These are phyloP conservation scores for Sclerotinia glacialis DNA, from an alignment of 2,329 filamentous ascomycete genomes.

Conservation along the genomic window DNA sequence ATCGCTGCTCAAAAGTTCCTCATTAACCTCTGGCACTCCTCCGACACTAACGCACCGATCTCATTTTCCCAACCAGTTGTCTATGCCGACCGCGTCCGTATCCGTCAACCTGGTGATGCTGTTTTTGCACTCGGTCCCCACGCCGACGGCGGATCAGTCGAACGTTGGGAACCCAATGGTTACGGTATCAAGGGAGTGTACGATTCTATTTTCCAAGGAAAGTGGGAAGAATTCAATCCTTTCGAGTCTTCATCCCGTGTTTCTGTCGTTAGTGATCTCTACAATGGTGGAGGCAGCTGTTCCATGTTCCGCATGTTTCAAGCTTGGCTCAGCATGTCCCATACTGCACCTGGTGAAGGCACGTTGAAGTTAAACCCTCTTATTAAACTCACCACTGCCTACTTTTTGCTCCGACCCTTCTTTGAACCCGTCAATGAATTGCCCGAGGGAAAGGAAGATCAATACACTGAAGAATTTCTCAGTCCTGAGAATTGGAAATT, in stretches of 20 bases:
- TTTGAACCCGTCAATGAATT: conserved; percentile 50
- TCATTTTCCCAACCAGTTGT: conserved; percentile 55
- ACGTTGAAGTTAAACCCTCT: conserved; percentile 81
- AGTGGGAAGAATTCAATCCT: conserved; percentile 78
- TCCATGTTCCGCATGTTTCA: conserved; percentile 86
- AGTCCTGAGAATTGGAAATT: conserved; percentile 56
- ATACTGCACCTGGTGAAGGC: conserved; percentile 70
- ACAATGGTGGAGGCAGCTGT: conserved; percentile 78
- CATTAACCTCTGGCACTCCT: conserved; percentile 59
- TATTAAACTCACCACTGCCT: conserved; percentile 70
- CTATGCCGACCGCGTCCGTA: conserved; percentile 65
- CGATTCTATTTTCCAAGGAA: conserved; percentile 66
- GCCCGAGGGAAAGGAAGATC: conserved; percentile 45
- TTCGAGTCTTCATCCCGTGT: conserved; percentile 75
- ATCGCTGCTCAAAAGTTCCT: conserved; percentile 60
- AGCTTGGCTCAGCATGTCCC: conserved; percentile 80
- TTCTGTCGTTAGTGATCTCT: conserved; percentile 67
- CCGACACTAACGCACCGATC: conserved; percentile 42
- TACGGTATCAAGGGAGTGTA: conserved; percentile 70
- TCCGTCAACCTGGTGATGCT: conserved; percentile 67
- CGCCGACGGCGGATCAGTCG: conserved; percentile 69
- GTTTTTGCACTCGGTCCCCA: conserved; percentile 72
- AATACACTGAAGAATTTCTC: conserved; percentile 27
- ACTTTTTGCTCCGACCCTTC: conserved; percentile 80
- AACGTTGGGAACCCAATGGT: conserved; percentile 69